These are phyloP conservation scores for Termitomyces sp. DNA, from an alignment of 768 basidiomycete species.

Conservation along the genomic window DNA sequence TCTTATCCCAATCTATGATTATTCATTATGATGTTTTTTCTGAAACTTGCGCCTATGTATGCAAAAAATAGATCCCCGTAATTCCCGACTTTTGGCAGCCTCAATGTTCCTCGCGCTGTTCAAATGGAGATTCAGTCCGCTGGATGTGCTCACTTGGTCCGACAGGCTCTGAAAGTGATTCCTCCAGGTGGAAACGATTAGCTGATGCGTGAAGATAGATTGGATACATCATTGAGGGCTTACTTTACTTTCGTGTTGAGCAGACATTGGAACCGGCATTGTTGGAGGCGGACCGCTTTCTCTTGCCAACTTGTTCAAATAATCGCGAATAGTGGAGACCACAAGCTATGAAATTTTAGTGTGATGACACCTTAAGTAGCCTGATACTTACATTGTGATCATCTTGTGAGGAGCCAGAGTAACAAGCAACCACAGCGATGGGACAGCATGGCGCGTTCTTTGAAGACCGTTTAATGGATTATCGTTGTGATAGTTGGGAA, in stretches of 20 bases:
- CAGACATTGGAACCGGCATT: conserved; percentile 29
- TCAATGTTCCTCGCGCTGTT: conserved; percentile 23
- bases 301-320: conserved; percentile 57
- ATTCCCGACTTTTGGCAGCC: neutral
- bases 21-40: no score
- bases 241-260: conserved; percentile 30
- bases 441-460: conserved; percentile 85
- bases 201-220: neutral
- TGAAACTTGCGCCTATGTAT: neutral
- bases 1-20: neutral
- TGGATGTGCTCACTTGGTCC: conserved; percentile 27
- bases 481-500: neutral
- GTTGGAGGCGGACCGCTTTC: conserved; percentile 32
- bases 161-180: conserved; percentile 33
- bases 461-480: conserved; percentile 1
- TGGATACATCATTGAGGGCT: conserved; percentile 1
- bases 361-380: neutral
- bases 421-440: conserved; percentile 74
- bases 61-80: neutral
- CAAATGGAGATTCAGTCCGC: conserved; percentile 39
- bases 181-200: conserved; percentile 20
- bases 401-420: conserved; percentile 79
- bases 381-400: conserved; percentile 64
- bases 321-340: conserved; percentile 65
- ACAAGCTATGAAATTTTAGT: conserved; percentile 46